A percentile compares a stretch with the other conserved stretches of the same genome.
These are phyloP conservation scores for Arxiozyma heterogenica DNA, from an alignment of 1,139 yeast species.

Conservation along the genomic window DNA sequence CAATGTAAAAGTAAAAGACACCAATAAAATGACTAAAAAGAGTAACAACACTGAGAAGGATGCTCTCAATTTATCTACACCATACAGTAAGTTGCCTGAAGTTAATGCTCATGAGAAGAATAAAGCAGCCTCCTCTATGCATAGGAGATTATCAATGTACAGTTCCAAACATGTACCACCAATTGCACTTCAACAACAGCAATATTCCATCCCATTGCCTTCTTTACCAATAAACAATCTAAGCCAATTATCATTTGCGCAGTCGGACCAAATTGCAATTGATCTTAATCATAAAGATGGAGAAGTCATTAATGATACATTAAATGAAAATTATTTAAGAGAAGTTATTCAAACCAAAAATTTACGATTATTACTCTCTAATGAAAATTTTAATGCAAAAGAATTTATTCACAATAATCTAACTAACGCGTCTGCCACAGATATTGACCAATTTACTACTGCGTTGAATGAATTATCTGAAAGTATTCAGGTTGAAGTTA, in stretches of 20 bases:
- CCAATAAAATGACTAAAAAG: neutral
- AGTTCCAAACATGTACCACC: constrained; percentile 27
- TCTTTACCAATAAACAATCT: neutral
- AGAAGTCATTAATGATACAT: neutral
- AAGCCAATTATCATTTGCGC: neutral
- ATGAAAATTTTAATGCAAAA: constrained; percentile 40
- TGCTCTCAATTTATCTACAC: constrained; percentile 17
- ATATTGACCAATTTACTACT: constrained; percentile 63
- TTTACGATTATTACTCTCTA: constrained; percentile 25
- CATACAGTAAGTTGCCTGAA: constrained; percentile 25
- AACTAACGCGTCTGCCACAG: constrained; percentile 60
- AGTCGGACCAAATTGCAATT: neutral
- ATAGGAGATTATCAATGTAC: constrained; percentile 34
- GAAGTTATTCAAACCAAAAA: constrained; percentile 17
- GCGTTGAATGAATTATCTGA: constrained; percentile 45
- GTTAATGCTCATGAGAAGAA: constrained; percentile 32
- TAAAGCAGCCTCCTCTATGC: constrained; percentile 36
- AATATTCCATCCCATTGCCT: constrained; percentile 28
- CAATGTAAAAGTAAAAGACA: constrained; percentile 6
- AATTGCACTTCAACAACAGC: constrained; percentile 15
- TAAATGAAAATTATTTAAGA: constrained; percentile 1
- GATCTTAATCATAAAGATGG: neutral
- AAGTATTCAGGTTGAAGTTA: constrained; percentile 54
- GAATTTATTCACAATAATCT: constrained; percentile 46
- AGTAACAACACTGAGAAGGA: constrained; percentile 1